Evolutionary conservation across 2,329 filamentous ascomycete species (phyloP), one percentile per base, ranked within the genome.

Genomic region (Phaeomoniella chlamydospora): DNA sequence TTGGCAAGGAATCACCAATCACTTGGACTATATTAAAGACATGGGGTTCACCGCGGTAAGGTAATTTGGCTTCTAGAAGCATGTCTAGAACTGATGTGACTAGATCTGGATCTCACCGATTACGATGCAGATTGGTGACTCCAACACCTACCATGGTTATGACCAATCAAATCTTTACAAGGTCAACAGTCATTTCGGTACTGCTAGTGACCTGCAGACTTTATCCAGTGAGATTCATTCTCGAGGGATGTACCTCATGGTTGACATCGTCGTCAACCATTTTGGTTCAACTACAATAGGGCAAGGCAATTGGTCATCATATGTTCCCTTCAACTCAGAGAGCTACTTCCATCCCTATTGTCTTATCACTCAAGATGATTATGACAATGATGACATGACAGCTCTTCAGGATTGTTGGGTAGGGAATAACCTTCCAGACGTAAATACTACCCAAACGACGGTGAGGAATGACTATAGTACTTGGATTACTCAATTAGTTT

Each of bases 181-280:
- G 11, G 51, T 80, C 37, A 78, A 81, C 46, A 41, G 61, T 2
- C 61, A 72, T 39, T 74, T 72, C 41, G 77, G 77, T 18, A 70
- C 69, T 0, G 61, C 62, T 3, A 58, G 67, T 11, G 76, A 81
- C 44, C 59, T 81, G 38, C 65, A 66, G 43, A 62, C 59, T 3
- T 61, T 81, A 4, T 62, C 74, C 2, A 53, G 55, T 14, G 71
- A 67, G 2, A 53, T 75, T 2, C 74, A 78, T 45, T 49, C 54
- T 14, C 59, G 70, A 3, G 62, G 54, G 11, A 77, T 74, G 66
- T 67, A 66, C 42, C 49, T 72, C 18, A 72, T 72, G 68, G 54
- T 72, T 3, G 68, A 72, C 42, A 49, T 71, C 3, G 67, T 71
- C 2, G 58, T 62, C 12, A 72, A 72, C 45, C 66, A 73, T 48